Conservation (phyloP, 1,284 basidiomycete genomes). For the Fomitopsis schrenkii region DNA sequence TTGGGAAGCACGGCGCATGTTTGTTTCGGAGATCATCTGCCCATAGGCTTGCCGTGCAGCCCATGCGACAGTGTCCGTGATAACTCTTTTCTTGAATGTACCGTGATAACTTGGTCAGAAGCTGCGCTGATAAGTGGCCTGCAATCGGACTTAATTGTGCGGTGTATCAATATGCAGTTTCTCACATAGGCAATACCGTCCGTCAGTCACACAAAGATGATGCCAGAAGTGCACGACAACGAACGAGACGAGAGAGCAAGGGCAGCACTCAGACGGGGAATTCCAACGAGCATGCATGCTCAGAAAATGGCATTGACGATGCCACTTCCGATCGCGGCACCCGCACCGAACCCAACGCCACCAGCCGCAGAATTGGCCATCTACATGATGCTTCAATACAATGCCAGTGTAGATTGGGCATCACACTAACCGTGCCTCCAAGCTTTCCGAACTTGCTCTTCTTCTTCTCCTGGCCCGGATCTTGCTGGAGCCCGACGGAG, state of each 20-base stretch:
- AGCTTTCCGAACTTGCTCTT: conserved; percentile 56
- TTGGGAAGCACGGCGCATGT: too few species aligned
- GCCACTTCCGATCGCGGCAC: conserved; percentile 37
- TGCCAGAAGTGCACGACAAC: background rate
- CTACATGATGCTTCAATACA: conserved; percentile 24
- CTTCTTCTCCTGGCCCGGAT: conserved; percentile 41
- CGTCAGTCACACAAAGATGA: background rate
- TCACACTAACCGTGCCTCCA: conserved; percentile 46
- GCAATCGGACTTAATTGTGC: background rate
- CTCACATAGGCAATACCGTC: background rate
- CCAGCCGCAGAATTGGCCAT: conserved; percentile 67
- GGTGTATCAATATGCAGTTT: background rate
- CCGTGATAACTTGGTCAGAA: too few species aligned
- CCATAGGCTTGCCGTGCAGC: too few species aligned
- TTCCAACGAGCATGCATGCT: background rate
- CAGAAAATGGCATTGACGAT: conserved; percentile 39
- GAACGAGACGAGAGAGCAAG: background rate
- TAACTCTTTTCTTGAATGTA: too few species aligned
- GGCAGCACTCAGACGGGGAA: background rate
- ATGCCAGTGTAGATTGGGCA: conserved; percentile 8
- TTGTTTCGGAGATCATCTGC: too few species aligned
- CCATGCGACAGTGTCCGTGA: too few species aligned
- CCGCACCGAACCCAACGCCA: conserved; percentile 68
- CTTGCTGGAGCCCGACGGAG: conserved; percentile 29
- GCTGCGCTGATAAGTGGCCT: background rate